Percentiles rank a stretch among this genome's conserved stretches.
Conservation (phyloP, 2,329 filamentous ascomycete species). For the Sporothrix pallida region DNA sequence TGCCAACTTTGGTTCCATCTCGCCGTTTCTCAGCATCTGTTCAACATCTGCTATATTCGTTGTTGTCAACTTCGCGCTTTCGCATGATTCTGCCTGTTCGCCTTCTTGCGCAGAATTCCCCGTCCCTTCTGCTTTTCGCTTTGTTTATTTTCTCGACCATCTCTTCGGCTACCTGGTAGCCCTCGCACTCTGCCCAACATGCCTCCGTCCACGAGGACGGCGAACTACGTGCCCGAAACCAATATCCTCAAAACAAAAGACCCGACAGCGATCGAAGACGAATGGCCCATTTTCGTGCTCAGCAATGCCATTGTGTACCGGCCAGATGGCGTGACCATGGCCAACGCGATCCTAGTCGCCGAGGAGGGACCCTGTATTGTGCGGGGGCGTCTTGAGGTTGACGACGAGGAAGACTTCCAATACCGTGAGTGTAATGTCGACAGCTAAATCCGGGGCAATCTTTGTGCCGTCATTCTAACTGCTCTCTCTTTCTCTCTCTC, state of each 20-base stretch:
- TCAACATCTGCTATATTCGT: neutral
- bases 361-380: slow-evolving; percentile 66
- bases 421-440: slow-evolving; percentile 45
- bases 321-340: slow-evolving; percentile 58
- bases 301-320: slow-evolving; percentile 64
- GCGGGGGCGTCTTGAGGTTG: slow-evolving; percentile 62
- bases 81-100: neutral
- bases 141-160: neutral
- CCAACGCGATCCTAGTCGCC: slow-evolving; percentile 66
- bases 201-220: neutral
- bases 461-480: neutral
- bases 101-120: neutral
- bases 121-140: neutral
- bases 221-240: slow-evolving; percentile 29
- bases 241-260: slow-evolving; percentile 46
- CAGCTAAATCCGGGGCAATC: neutral
- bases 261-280: slow-evolving; percentile 47
- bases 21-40: neutral
- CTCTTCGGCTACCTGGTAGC: no score
- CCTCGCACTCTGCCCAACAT: neutral
- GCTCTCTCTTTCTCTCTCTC: neutral
- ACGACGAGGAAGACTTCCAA: slow-evolving; percentile 50
- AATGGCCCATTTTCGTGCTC: slow-evolving; percentile 68
- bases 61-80: neutral
- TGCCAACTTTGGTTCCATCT: neutral